Base-by-base conservation (phyloP, 768 basidiomycete species). In the Xerocomellus intermedius region DNA sequence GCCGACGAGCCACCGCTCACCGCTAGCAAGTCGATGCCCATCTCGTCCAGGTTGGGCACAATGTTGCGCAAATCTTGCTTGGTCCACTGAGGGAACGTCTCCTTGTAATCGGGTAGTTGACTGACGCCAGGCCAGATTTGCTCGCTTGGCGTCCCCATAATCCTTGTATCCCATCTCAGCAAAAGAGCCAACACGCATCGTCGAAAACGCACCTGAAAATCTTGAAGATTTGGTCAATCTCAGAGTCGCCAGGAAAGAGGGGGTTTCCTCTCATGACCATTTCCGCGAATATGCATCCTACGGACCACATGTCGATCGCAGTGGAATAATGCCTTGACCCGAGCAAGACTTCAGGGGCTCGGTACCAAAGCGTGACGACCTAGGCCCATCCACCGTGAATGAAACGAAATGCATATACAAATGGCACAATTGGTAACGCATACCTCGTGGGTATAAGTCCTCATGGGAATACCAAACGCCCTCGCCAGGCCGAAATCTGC, bases 241-340 rank as follows among this genome's bases (percentile, higher is more conserved):
- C 97, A 26, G 97, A 98, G 75, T 99, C 97, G 5, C 97, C 97
- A 22, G 97, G 96, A 82, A 99, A 99, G 13, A 98, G 79, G 2
- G 96, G 83, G 83, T 68, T 86, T 61, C 90, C 90, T 56, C 84
- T 81, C 89, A 95, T 91, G 50, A 93, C 88, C 96, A 98, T 98
- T 76, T 99, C 97, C 8, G 96, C 96, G 67, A 97, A 93, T 69
- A 99, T 98, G 68, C 95, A 98, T 0, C 90, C 97, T 21, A 99
- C 96, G n/a, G 93, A 95, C 97, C 97, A 99, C 93, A 98, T 97
- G 75, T 99, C 97, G 65, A 99, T 91, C 3, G 94, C 92, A 2
- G 97, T 99, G 16, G 93, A 88, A 74, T 99, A 99, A 71, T 98
- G 94, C 41, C 95, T 86, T 5, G 92, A 89, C 30, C 96, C 96